A percentile compares a stretch with the other conserved stretches of the same genome.
These are phyloP conservation scores for Botrytis tulipae DNA, from an alignment of 2,329 filamentous ascomycete genomes.

Conservation along the genomic window DNA sequence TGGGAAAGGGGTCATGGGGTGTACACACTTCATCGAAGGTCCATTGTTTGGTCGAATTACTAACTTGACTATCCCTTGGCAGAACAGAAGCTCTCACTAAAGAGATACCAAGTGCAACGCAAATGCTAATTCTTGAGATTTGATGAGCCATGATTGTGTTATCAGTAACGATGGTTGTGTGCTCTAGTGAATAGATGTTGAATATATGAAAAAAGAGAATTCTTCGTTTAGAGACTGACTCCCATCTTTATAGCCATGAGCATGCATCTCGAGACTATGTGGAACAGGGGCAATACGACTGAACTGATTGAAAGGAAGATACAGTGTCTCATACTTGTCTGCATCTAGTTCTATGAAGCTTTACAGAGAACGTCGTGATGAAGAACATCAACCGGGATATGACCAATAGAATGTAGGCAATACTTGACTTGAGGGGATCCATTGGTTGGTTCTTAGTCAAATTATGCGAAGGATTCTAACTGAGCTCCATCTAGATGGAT, in stretches of 20 bases:
- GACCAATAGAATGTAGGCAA: neutral
- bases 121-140: neutral
- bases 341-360: neutral
- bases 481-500: no score
- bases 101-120: neutral
- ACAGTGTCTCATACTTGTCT: neutral
- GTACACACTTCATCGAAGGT: conserved; percentile 10
- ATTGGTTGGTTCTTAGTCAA: no score
- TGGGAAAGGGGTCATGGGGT: neutral
- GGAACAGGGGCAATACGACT: neutral
- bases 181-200: neutral
- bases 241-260: neutral
- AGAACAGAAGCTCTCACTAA: neutral
- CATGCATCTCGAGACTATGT: neutral
- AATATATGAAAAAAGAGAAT: neutral
- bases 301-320: neutral
- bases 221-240: no score
- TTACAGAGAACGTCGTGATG: neutral
- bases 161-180: neutral
- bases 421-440: no score
- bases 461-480: no score
- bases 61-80: neutral
- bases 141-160: neutral
- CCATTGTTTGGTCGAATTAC: conserved; percentile 14
- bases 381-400: neutral